Evolutionary conservation across 1,139 yeast genomes (phyloP).

Genomic region (Torulaspora globosa): DNA sequence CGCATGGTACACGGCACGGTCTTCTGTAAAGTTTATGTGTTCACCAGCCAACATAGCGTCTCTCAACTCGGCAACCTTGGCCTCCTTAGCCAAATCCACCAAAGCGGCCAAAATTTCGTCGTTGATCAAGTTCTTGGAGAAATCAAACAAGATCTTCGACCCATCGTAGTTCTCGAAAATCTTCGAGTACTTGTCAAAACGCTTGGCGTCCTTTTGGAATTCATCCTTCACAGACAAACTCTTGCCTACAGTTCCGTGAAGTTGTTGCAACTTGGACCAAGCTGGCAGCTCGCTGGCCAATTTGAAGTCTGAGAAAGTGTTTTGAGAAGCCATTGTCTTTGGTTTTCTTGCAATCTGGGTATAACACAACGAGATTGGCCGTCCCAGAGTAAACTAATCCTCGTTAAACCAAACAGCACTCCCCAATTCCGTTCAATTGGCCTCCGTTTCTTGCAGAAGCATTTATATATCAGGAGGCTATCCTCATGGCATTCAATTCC

Average conservation of each 20-base stretch:
- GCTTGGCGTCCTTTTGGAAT: slow-evolving; percentile 64
- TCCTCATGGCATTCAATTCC: neutral
- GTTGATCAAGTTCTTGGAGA: slow-evolving; percentile 87
- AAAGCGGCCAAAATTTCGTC: slow-evolving; percentile 70
- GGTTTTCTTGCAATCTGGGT: neutral
- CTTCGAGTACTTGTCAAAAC: slow-evolving; percentile 72
- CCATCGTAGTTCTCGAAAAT: slow-evolving; percentile 81
- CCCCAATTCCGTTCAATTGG: neutral
- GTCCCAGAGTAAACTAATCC: neutral
- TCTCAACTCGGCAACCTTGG: slow-evolving; percentile 80
- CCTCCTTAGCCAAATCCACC: slow-evolving; percentile 80
- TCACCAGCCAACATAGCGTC: slow-evolving; percentile 90
- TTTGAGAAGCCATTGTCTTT: slow-evolving; percentile 26
- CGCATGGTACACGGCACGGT: slow-evolving; percentile 93
- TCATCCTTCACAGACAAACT: slow-evolving; percentile 69
- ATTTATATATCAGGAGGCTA: neutral
- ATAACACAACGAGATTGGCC: neutral
- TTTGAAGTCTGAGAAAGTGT: slow-evolving; percentile 50
- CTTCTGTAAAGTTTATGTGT: slow-evolving; percentile 92
- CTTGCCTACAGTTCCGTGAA: slow-evolving; percentile 67
- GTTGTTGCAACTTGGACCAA: slow-evolving; percentile 71
- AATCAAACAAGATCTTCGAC: slow-evolving; percentile 85
- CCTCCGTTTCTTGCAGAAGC: neutral
- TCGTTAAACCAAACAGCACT: too few species aligned
- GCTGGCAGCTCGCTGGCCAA: slow-evolving; percentile 75